Evolutionary conservation across 345 rosid species (phyloP).

Genomic region (Litchi chinensis): DNA sequence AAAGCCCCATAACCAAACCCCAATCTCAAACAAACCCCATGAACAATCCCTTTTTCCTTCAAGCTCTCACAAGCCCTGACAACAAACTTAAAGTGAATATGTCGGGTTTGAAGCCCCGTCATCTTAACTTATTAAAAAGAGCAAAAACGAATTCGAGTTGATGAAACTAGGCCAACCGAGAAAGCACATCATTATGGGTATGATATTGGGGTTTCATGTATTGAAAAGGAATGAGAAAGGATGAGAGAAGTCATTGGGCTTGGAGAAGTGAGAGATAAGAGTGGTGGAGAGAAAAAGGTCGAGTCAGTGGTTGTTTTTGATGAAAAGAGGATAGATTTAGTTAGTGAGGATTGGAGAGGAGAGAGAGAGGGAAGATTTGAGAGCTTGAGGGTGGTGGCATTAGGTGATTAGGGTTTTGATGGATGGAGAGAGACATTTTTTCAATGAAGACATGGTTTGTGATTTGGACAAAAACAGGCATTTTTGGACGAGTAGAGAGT

Average conservation of each 20-base stretch:
- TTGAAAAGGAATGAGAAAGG: constrained; percentile 34
- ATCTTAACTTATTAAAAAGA: constrained; percentile 38
- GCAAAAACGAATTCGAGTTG: constrained; percentile 9
- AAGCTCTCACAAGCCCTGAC: constrained; percentile 30
- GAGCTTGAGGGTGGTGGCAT: constrained; percentile 28
- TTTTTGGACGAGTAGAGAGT: constrained; percentile 7
- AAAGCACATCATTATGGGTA: constrained; percentile 41
- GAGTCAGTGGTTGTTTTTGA: constrained; percentile 37
- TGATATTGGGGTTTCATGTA: constrained; percentile 30
- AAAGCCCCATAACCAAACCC: constrained; percentile 32
- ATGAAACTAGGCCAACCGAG: constrained; percentile 33
- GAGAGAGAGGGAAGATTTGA: constrained; percentile 25
- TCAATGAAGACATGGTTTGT: too few species aligned
- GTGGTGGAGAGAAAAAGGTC: constrained; percentile 30
- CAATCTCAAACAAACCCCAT: constrained; percentile 33
- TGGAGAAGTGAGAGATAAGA: constrained; percentile 42
- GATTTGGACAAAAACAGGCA: too few species aligned
- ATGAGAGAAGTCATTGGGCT: constrained; percentile 25
- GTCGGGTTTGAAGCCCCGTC: constrained; percentile 35
- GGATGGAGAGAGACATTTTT: background rate
- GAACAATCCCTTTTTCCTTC: constrained; percentile 33
- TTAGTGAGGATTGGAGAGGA: constrained; percentile 32
- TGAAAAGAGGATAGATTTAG: constrained; percentile 36
- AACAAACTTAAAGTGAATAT: constrained; percentile 38
- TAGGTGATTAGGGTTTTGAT: constrained; percentile 27